phyloP scores from a whole-genome alignment of 73 alveolate species.

The Paramecium caudatum region DNA sequence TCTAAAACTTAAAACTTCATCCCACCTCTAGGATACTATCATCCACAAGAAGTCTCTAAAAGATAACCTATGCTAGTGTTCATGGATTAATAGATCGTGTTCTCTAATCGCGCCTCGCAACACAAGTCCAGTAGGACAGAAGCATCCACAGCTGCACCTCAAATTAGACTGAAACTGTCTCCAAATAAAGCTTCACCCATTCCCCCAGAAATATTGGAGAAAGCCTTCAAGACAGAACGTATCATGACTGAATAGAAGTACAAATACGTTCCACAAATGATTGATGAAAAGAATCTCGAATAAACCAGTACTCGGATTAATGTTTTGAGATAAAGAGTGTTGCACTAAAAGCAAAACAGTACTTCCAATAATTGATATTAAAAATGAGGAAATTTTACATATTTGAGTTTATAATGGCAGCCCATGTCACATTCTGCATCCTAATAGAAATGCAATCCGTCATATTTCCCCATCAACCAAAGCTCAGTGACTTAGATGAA shows the following conservation, averaged over 20 bases:
- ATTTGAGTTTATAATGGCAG: slow-evolving; percentile 46
- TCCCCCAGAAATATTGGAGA: slow-evolving; percentile 1
- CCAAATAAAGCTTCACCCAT: slow-evolving; percentile 22
- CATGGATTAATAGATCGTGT: not conserved
- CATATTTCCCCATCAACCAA: not conserved
- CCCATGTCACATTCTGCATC: slow-evolving; percentile 36
- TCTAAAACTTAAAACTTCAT: not conserved
- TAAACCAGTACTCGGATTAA: not conserved
- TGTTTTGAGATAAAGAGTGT: not conserved
- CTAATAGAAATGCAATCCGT: slow-evolving; percentile 38
- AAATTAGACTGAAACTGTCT: not conserved
- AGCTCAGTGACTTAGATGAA: slow-evolving; percentile 16
- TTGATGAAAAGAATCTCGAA: slow-evolving; percentile 29
- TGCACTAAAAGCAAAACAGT: not conserved
- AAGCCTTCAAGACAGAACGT: slow-evolving; percentile 4
- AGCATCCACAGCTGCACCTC: slow-evolving; percentile 25
- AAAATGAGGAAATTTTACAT: not conserved
- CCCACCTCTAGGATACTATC: slow-evolving; percentile 10
- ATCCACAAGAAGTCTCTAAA: not conserved
- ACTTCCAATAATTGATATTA: not conserved
- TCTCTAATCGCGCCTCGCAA: not conserved
- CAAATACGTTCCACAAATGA: slow-evolving; percentile 24
- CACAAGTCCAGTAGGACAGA: slow-evolving; percentile 41
- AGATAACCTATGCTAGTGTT: slow-evolving; percentile 36
- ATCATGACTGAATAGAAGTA: not conserved